Evolutionary conservation across 2,329 filamentous ascomycete genomes (phyloP).

Genomic region (Fusarium austroafricanum): DNA sequence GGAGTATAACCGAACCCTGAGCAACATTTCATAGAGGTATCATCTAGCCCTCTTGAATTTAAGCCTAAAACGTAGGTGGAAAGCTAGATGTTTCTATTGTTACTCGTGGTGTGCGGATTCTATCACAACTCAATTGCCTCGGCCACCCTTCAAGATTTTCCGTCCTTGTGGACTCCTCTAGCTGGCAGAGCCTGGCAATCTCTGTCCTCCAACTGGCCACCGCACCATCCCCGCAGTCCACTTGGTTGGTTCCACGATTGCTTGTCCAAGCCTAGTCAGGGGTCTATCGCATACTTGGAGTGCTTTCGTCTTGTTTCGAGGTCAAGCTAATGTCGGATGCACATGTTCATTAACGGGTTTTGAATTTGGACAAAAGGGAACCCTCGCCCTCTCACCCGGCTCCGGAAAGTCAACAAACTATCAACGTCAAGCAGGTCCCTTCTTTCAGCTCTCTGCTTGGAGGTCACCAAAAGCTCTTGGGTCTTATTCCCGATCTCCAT

Average conservation of each 20-base stretch:
- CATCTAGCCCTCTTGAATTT: background rate
- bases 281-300: constrained; percentile 40
- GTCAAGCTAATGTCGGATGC: constrained; percentile 37
- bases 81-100: constrained; percentile 12
- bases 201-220: constrained; percentile 42
- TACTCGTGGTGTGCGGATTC: constrained; percentile 8
- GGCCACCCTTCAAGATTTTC: constrained; percentile 39
- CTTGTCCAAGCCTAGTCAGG: constrained; percentile 47
- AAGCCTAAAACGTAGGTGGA: constrained; percentile 10
- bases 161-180: constrained; percentile 41
- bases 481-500: constrained; percentile 3
- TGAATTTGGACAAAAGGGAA: constrained; percentile 34
- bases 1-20: background rate
- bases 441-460: constrained; percentile 9
- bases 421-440: constrained; percentile 7
- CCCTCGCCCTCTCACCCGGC: constrained; percentile 22
- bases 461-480: background rate
- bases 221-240: constrained; percentile 43
- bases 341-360: constrained; percentile 36
- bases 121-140: constrained; percentile 8
- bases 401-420: constrained; percentile 30
- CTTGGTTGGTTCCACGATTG: constrained; percentile 39
- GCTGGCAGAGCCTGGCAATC: constrained; percentile 19
- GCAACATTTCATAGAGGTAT: background rate
- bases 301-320: constrained; percentile 30